A percentile compares a stretch with the other conserved stretches of the same genome.
These are phyloP conservation scores for Curvularia sp. DNA, from an alignment of 2,329 filamentous ascomycete genomes.

Conservation along the genomic window DNA sequence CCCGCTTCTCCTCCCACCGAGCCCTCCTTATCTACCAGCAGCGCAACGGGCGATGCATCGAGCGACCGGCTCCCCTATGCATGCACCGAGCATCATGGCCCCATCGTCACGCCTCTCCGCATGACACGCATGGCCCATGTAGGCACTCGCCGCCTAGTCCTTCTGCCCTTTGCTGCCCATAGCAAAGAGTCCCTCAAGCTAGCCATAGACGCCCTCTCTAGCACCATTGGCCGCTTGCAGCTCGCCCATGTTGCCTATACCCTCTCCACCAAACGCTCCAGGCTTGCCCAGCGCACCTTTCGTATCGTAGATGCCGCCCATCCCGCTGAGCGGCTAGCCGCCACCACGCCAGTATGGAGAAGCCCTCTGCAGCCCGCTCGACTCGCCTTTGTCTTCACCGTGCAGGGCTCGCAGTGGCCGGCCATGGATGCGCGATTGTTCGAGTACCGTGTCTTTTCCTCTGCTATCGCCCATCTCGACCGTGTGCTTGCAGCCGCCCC, in stretches of 20 bases:
- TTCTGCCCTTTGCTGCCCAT: not conserved
- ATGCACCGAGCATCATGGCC: too few relatives aligned
- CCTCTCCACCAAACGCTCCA: not conserved
- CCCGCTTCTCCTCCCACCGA: too few relatives aligned
- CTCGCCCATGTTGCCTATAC: constrained; percentile 2
- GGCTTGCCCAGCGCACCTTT: not conserved
- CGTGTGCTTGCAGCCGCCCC: not conserved
- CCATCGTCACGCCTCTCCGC: too few relatives aligned
- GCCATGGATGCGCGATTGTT: constrained; percentile 31
- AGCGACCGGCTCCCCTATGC: too few relatives aligned
- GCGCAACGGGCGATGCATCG: too few relatives aligned
- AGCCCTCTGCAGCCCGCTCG: not conserved
- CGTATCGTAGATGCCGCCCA: not conserved
- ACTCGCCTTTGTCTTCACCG: constrained; percentile 39
- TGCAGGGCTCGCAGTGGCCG: constrained; percentile 39
- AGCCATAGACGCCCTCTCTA: not conserved
- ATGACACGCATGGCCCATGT: too few relatives aligned
- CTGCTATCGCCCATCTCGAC: not conserved
- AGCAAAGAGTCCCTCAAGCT: not conserved
- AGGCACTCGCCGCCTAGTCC: too few relatives aligned
- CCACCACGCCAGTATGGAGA: not conserved
- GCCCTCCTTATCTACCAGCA: too few relatives aligned
- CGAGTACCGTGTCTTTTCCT: constrained; percentile 2
- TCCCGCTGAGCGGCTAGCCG: not conserved
- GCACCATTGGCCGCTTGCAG: not conserved